These are phyloP conservation scores for Acrocalymma vagum DNA, from an alignment of 2,329 filamentous ascomycete species.

Conservation along the genomic window DNA sequence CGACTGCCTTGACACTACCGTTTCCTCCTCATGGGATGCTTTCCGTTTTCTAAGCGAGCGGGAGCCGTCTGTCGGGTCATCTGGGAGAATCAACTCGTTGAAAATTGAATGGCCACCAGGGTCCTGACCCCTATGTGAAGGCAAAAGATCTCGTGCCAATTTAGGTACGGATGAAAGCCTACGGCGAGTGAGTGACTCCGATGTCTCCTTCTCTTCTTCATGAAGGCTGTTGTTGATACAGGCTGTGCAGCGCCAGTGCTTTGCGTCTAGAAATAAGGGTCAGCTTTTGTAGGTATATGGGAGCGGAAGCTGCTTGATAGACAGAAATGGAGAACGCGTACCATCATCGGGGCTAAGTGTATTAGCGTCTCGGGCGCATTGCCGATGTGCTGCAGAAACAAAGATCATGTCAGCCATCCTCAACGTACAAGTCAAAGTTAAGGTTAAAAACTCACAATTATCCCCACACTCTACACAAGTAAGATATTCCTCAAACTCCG, in stretches of 20 bases:
- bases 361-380: conserved; percentile 81
- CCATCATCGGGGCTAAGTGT: conserved; percentile 70
- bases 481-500: conserved; percentile 82
- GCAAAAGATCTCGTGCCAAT: conserved; percentile 75
- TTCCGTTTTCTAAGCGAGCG: conserved; percentile 85
- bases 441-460: conserved; percentile 70
- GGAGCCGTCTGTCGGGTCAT: conserved; percentile 78
- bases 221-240: conserved; percentile 60
- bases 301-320: too few species aligned
- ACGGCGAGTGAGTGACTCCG: conserved; percentile 51
- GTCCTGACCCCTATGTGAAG: conserved; percentile 71
- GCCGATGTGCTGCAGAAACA: conserved; percentile 78
- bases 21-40: conserved; percentile 74
- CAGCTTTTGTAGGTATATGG: conserved; percentile 20
- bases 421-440: conserved; percentile 35
- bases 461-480: conserved; percentile 81
- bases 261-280: conserved; percentile 56
- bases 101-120: conserved; percentile 75
- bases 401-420: conserved; percentile 57
- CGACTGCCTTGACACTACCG: conserved; percentile 55
- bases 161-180: conserved; percentile 70
- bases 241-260: conserved; percentile 69
- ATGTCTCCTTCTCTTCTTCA: conserved; percentile 43
- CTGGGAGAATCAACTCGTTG: conserved; percentile 74
- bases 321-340: conserved; percentile 55